Evolutionary conservation across 179 eudicot genomes (phyloP).

Genomic region (Patellifolia procumbens): DNA sequence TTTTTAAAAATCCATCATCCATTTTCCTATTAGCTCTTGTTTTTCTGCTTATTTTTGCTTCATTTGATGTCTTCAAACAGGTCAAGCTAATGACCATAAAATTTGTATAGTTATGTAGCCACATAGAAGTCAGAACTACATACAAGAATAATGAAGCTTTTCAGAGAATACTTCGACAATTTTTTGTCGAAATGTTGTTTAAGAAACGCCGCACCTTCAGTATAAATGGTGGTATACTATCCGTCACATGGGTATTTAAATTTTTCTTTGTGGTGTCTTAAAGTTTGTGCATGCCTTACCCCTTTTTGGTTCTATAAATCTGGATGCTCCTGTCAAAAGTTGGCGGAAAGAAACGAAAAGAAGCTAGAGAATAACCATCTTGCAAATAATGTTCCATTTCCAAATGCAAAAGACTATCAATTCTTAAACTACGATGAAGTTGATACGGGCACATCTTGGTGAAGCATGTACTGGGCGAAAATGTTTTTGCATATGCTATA

Average conservation of each 20-base stretch:
- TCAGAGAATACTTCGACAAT: not conserved
- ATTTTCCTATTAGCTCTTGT: not conserved
- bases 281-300: constrained; percentile 6
- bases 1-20: not conserved
- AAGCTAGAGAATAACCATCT: not conserved
- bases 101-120: not conserved
- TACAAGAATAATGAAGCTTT: not conserved
- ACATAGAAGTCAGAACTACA: not conserved
- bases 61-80: not conserved
- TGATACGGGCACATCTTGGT: not conserved
- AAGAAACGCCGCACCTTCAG: not conserved
- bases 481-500: not conserved
- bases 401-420: not conserved
- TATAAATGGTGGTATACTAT: not conserved
- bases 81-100: not conserved
- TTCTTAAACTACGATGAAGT: not conserved
- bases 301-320: not conserved
- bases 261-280: constrained; percentile 6
- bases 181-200: not conserved
- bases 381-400: not conserved
- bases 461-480: not conserved
- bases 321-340: not conserved
- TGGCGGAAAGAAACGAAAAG: not conserved
- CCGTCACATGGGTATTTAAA: not conserved
- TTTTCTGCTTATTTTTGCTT: not conserved